Base-by-base conservation (phyloP, 2,329 filamentous ascomycete species). In the Neurospora sp. region DNA sequence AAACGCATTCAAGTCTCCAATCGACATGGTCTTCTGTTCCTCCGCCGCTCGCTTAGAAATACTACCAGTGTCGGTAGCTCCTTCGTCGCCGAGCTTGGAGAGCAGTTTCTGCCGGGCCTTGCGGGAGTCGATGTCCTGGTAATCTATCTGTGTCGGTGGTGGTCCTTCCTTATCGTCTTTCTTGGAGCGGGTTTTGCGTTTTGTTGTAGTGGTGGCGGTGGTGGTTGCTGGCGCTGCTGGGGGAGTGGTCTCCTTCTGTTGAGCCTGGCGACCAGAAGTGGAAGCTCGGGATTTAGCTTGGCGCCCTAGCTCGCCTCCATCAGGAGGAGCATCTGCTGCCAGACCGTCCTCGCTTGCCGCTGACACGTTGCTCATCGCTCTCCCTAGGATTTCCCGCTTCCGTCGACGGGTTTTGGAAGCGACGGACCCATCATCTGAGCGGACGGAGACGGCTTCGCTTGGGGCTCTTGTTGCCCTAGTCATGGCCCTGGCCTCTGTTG, bases 331-430 rank as follows among this genome's bases (percentile, higher is more conserved):
- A 62, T 62, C 52, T 79, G 80, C 52, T 79, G 80, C 69, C 84
- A 83, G 65, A 78, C 80, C 46, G 5, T 52, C 46, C 68, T 79
- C 84, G 68, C 85, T 87, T 5, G 81, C 80, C 1, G 83, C 83
- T 2, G 86, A 89, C 2, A 82, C 82, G 74, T 88, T 88, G 78
- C 86, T 88, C 37, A 85, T 78, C 3, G 86, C 87, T 11, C 87
- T 84, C 5, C 87, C 87, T 3, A 89, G 79, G 69, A 89, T 84
- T 69, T 83, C 81, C 11, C 85, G 83, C 68, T 82, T 80, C 1
- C 82, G 79, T 17, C 79, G 17, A 52, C 67, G 38, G 67, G 62
- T 17, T 69, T 67, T 65, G 52, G 6, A 3, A 1, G 23, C 10
- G 12, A 33, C 15, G 52, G 28, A 62, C 17, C 23, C 12, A 12